phyloP scores from a whole-genome alignment of 139 green algal genomes.

The Chlamydomonas sp. region DNA sequence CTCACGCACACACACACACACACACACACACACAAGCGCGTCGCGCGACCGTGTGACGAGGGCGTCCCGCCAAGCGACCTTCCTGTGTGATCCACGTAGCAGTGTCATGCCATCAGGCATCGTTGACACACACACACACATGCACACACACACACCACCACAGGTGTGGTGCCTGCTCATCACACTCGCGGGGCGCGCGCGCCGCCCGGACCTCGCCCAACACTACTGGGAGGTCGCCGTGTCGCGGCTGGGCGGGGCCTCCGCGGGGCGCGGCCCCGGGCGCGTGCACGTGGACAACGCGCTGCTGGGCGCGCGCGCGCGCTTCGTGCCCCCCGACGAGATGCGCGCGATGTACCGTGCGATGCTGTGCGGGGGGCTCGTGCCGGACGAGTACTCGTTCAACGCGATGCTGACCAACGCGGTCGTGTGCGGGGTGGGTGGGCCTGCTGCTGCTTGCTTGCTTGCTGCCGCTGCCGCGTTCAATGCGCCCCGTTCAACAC shows the following conservation, averaged over 20 bases:
- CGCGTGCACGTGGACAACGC: constrained; percentile 25
- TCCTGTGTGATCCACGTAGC: too few relatives aligned
- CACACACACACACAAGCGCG: too few relatives aligned
- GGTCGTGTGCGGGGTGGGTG: background rate
- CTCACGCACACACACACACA: too few relatives aligned
- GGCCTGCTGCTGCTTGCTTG: too few relatives aligned
- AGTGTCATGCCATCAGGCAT: too few relatives aligned
- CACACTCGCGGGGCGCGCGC: constrained; percentile 19
- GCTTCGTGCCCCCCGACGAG: background rate
- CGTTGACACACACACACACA: too few relatives aligned
- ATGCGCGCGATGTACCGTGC: constrained; percentile 19
- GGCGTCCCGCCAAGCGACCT: too few relatives aligned
- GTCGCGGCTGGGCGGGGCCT: background rate
- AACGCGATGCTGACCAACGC: constrained; percentile 34
- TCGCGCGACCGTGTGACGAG: too few relatives aligned
- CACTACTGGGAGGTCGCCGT: constrained; percentile 17
- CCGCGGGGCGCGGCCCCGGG: background rate
- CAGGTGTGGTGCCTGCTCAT: constrained; percentile 32
- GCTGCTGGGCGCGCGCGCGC: constrained; percentile 17
- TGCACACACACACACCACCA: too few relatives aligned
- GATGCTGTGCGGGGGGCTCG: constrained; percentile 19
- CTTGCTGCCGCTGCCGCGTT: too few relatives aligned
- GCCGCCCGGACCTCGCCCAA: constrained; percentile 23
- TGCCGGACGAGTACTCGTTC: constrained; percentile 40
- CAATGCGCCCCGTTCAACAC: too few relatives aligned